Conservation (phyloP, 192 early-diverging fungal genomes). For the Coemansia sp. region DNA sequence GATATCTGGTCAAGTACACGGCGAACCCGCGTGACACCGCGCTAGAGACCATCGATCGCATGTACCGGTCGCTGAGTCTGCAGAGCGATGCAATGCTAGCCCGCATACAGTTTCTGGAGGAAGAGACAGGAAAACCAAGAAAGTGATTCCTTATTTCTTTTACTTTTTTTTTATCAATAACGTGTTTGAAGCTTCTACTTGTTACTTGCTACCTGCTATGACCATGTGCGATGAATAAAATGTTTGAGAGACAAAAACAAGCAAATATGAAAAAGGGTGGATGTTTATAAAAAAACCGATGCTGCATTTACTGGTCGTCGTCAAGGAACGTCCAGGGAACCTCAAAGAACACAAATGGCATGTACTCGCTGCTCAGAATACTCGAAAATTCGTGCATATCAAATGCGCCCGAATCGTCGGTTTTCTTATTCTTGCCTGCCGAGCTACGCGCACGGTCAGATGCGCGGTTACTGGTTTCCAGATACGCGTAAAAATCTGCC, state of each 20-base stretch:
- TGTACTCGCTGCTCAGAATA: conserved; percentile 76
- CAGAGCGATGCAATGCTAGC: conserved; percentile 40
- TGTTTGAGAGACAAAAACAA: no score
- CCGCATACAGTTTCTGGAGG: conserved; percentile 43
- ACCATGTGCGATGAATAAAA: no score
- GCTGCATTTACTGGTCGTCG: not conserved
- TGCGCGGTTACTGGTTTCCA: conserved; percentile 70
- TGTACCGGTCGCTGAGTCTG: conserved; percentile 24
- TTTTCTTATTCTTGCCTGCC: conserved; percentile 25
- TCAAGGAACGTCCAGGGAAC: conserved; percentile 46
- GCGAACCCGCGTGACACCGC: conserved; percentile 35
- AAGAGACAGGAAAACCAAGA: conserved; percentile 13
- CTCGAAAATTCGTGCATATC: conserved; percentile 82
- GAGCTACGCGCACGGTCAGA: conserved; percentile 27
- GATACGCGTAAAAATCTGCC: conserved; percentile 75
- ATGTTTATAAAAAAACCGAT: not conserved
- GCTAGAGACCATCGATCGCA: conserved; percentile 24
- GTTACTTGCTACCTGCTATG: no score
- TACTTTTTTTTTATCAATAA: not conserved
- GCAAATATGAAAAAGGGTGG: not conserved
- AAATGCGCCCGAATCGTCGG: conserved; percentile 61
- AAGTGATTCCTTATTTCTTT: not conserved
- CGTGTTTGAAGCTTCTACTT: not conserved
- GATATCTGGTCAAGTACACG: conserved; percentile 32
- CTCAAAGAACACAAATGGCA: conserved; percentile 68